phyloP scores from a whole-genome alignment of 768 basidiomycete species.

The Rhizopogon vulgaris region DNA sequence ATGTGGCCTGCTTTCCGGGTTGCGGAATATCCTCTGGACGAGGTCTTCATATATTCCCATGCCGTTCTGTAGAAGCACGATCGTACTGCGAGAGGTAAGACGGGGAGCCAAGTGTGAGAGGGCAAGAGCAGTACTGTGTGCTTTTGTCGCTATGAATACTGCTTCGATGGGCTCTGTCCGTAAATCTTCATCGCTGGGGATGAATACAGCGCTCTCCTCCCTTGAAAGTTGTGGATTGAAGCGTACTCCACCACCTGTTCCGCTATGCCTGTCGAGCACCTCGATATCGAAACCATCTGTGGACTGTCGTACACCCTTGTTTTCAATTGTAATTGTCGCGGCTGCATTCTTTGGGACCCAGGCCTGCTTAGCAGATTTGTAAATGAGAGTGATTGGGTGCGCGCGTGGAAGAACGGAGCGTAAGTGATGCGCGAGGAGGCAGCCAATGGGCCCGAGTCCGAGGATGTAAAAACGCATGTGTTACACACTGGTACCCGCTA shows the following conservation, averaged over 20 bases:
- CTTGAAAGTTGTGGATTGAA: conserved; percentile 10
- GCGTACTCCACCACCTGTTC: conserved; percentile 15
- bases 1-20: conserved; percentile 68
- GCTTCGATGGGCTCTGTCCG: conserved; percentile 51
- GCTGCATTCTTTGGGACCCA: conserved; percentile 26
- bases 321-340: conserved; percentile 42
- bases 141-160: conserved; percentile 80
- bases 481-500: conserved; percentile 6
- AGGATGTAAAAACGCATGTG: conserved; percentile 70
- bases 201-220: conserved; percentile 10
- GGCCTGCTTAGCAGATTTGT: conserved; percentile 43
- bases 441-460: conserved; percentile 80
- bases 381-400: conserved; percentile 63
- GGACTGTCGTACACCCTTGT: conserved; percentile 37
- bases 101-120: conserved; percentile 56
- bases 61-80: conserved; percentile 92
- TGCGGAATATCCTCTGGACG: conserved; percentile 59
- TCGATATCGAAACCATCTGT: conserved; percentile 46
- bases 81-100: conserved; percentile 61
- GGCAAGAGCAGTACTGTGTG: conserved; percentile 54
- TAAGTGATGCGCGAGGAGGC: conserved; percentile 75
- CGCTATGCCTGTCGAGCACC: conserved; percentile 30
- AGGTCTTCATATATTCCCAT: conserved; percentile 88
- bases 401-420: conserved; percentile 47
- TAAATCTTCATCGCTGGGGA: conserved; percentile 8